phyloP scores from a whole-genome alignment of 2,329 filamentous ascomycete genomes.

The Fusarium kyushuense region DNA sequence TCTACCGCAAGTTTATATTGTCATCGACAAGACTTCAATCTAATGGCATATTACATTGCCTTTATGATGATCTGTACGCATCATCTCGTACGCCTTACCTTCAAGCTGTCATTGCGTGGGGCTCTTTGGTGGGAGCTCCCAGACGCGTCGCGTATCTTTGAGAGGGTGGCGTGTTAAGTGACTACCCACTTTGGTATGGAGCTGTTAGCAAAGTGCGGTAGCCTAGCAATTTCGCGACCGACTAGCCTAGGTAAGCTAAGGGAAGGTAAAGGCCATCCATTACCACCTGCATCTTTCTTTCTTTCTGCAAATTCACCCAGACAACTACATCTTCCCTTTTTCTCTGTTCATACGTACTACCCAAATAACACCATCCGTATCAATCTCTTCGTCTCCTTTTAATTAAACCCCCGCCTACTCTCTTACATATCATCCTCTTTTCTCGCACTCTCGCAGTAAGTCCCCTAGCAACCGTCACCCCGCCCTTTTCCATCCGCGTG shows the following conservation, averaged over 20 bases:
- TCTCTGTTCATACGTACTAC: not conserved
- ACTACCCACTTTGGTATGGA: slow-evolving; percentile 21
- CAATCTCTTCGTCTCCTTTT: not conserved
- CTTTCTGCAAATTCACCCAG: slow-evolving; percentile 27
- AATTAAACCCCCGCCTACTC: not conserved
- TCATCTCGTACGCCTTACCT: slow-evolving; percentile 4
- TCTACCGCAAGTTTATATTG: not conserved
- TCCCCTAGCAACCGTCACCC: slow-evolving; percentile 34
- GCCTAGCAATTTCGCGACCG: slow-evolving; percentile 37
- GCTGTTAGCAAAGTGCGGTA: slow-evolving; percentile 15
- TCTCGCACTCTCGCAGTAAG: slow-evolving; percentile 23
- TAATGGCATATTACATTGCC: not conserved
- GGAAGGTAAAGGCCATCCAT: slow-evolving; percentile 13
- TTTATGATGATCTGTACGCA: not conserved
- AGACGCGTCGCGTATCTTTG: slow-evolving; percentile 31
- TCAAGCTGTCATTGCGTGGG: not conserved
- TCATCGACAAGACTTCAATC: not conserved
- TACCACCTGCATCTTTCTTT: slow-evolving; percentile 29
- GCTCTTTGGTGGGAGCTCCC: not conserved
- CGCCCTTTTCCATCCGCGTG: slow-evolving; percentile 29
- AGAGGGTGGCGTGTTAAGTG: slow-evolving; percentile 36
- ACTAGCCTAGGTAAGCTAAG: slow-evolving; percentile 9
- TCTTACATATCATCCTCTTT: not conserved
- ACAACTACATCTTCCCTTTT: slow-evolving; percentile 11
- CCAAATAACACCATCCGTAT: not conserved